These are phyloP conservation scores for Rubroboletus satanas DNA, from an alignment of 768 basidiomycete genomes.

Conservation along the genomic window DNA sequence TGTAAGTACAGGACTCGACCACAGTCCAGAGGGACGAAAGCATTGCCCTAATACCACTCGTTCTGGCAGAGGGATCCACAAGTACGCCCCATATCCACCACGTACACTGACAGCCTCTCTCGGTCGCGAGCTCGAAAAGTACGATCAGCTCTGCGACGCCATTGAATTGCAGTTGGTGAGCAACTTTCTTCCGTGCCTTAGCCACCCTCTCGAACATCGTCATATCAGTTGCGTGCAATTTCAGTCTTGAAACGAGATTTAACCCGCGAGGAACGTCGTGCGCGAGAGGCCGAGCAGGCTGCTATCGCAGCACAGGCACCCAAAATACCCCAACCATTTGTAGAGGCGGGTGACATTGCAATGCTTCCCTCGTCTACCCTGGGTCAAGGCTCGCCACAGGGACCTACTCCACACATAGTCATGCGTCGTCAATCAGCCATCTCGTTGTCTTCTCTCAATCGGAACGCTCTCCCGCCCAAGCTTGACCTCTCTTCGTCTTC, in stretches of 20 bases:
- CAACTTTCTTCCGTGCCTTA: slow-evolving; percentile 3
- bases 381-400: slow-evolving; percentile 34
- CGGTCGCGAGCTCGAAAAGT: slow-evolving; percentile 72
- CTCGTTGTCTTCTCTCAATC: slow-evolving; percentile 74
- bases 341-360: slow-evolving; percentile 16
- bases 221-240: slow-evolving; percentile 61
- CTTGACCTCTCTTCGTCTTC: slow-evolving; percentile 75
- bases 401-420: slow-evolving; percentile 27
- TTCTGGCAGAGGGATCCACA: slow-evolving; percentile 49
- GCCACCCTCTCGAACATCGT: not conserved
- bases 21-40: not conserved
- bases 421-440: slow-evolving; percentile 71
- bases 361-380: slow-evolving; percentile 30
- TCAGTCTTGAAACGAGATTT: slow-evolving; percentile 69
- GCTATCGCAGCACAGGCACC: slow-evolving; percentile 34
- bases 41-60: not conserved
- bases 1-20: slow-evolving; percentile 42
- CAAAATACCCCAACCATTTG: slow-evolving; percentile 23
- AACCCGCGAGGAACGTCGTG: slow-evolving; percentile 53
- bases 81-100: slow-evolving; percentile 58
- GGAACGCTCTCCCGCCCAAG: slow-evolving; percentile 66
- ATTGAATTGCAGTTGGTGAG: slow-evolving; percentile 70
- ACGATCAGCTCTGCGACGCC: slow-evolving; percentile 74
- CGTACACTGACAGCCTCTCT: slow-evolving; percentile 60
- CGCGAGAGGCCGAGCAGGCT: slow-evolving; percentile 41